Evolutionary conservation across 768 basidiomycete species (phyloP), one percentile per base, ranked within the genome.

Genomic region (Calocybe indica): DNA sequence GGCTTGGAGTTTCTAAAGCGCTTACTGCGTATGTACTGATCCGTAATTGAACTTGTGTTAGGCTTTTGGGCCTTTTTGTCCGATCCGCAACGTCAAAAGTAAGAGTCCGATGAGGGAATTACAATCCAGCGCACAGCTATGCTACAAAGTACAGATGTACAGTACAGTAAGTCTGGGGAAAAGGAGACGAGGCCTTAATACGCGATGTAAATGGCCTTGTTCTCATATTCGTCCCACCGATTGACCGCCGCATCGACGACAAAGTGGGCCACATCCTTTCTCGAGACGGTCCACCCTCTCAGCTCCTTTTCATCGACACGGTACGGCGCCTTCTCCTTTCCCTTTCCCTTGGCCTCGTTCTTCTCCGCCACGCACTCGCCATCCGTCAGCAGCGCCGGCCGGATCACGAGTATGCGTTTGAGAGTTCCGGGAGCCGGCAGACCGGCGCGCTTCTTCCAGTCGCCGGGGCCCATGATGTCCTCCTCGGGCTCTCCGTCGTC

Each of bases 191-290:
- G 30, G 3, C 13, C n/a, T 49, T 60, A 84, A 55, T 83, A 78
- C 1, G 69, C 75, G 32, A 85, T 64, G 43, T 60, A 68, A 5
- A 80, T 64, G 12, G 67, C 56, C 57, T 78, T 79, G 14, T 76
- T 74, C 50, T 69, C 62, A 67, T 69, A 82, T 44, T 78, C 66
- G 6, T 69, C 57, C 85, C 84, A 83, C 13, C 71, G 57, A 43
- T 65, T 63, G 14, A 70, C 37, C 13, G 73, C 54, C 0, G 62
- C 68, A 41, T 83, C 74, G 3, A 71, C 75, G 10, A 86, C 56
- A 60, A 85, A 85, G 64, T 85, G 81, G 0, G 77, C 80, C 1
- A 82, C 79, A 56, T 87, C 84, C 54, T 66, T 70, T 55, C 83
- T 71, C 34, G 82, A 81, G 3, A 87, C 57, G n/a, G 73, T 74